Conservation (phyloP, 805 yeast genomes). For the Ascoidea tarda region DNA sequence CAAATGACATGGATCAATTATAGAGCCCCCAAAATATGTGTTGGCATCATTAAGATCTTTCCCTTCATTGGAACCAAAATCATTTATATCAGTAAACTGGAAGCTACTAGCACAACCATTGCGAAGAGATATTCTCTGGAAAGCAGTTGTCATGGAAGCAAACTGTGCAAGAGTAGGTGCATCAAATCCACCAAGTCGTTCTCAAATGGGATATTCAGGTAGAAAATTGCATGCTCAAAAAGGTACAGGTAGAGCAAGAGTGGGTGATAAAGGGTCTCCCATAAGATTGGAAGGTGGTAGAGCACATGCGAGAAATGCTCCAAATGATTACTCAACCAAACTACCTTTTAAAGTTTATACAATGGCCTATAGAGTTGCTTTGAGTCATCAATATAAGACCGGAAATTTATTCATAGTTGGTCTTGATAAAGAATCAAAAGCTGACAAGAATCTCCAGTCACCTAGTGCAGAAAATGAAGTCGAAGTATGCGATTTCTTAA, state of each 20-base stretch:
- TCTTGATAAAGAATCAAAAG: constrained; percentile 20
- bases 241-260: constrained; percentile 91
- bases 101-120: constrained; percentile 58
- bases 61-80: constrained; percentile 82
- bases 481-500: constrained; percentile 20
- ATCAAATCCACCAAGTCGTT: constrained; percentile 73
- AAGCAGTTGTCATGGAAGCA: constrained; percentile 84
- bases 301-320: constrained; percentile 83
- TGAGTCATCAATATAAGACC: constrained; percentile 63
- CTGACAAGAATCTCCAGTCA: constrained; percentile 16
- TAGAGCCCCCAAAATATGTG: constrained; percentile 52
- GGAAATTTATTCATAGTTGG: constrained; percentile 69
- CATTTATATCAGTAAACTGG: constrained; percentile 64
- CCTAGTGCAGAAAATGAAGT: constrained; percentile 3
- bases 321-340: constrained; percentile 73
- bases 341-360: constrained; percentile 64
- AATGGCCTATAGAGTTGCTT: constrained; percentile 66
- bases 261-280: constrained; percentile 93
- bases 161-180: constrained; percentile 85
- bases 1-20: too few species aligned
- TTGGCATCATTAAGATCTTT: constrained; percentile 68
- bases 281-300: constrained; percentile 79
- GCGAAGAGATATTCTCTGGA: constrained; percentile 89
- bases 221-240: constrained; percentile 78
- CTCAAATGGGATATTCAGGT: constrained; percentile 76